Evolutionary conservation across 768 basidiomycete genomes (phyloP).

Genomic region (Lentinus brumalis): DNA sequence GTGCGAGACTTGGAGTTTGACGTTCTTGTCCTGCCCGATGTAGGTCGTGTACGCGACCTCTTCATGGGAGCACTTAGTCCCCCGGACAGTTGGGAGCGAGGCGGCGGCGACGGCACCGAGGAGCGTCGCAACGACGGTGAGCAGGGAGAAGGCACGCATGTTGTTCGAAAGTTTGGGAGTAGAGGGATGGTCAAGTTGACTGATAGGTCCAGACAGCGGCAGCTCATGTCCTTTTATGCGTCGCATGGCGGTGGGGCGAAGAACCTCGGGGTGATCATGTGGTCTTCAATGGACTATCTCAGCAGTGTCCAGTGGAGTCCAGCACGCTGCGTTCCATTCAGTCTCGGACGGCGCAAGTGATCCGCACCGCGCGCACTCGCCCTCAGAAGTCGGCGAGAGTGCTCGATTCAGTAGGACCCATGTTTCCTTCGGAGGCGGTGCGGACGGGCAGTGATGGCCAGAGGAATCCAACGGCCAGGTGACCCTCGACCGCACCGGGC

Average conservation of each 20-base stretch:
- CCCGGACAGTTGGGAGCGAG: not conserved
- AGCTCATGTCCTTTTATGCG: too few relatives aligned
- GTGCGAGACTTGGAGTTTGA: conserved; percentile 39
- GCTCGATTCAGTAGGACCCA: too few relatives aligned
- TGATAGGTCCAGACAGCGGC: not conserved
- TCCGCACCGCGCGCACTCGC: too few relatives aligned
- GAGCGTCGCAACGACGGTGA: not conserved
- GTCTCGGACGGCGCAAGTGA: too few relatives aligned
- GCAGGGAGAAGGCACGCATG: not conserved
- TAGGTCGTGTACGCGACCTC: conserved; percentile 26
- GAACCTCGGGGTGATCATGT: not conserved
- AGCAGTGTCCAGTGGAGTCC: too few relatives aligned
- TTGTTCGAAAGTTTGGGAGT: not conserved
- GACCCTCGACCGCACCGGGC: too few relatives aligned
- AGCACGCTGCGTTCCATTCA: too few relatives aligned
- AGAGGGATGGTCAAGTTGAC: not conserved
- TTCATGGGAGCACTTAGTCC: not conserved
- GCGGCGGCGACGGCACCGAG: not conserved
- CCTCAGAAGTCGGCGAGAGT: too few relatives aligned
- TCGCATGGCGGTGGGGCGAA: not conserved
- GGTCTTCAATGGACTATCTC: not conserved
- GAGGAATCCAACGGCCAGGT: too few relatives aligned
- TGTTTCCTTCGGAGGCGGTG: too few relatives aligned
- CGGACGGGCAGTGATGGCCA: too few relatives aligned
- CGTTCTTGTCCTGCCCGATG: conserved; percentile 47